Conservation (phyloP, 345 rosid genomes). For the Streptanthus diversifolius region DNA sequence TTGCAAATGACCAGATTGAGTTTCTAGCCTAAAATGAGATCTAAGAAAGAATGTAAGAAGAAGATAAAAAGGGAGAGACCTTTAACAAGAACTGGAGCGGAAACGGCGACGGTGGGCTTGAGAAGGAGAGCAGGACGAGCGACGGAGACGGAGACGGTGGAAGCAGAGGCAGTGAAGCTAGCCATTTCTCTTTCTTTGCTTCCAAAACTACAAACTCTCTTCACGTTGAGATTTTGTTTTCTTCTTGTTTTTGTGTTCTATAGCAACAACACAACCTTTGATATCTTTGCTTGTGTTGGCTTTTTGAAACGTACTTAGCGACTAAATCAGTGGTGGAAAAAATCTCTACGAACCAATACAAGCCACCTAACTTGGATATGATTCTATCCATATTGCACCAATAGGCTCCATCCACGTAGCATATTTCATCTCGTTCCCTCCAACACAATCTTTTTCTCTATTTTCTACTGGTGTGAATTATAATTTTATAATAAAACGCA, state of each 20-base stretch:
- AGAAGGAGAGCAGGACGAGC: constrained; percentile 42
- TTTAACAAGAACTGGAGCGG: constrained; percentile 64
- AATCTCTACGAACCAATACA: constrained; percentile 19
- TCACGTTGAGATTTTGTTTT: neutral
- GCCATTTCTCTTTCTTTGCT: constrained; percentile 26
- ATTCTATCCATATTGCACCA: constrained; percentile 57
- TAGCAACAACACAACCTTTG: neutral
- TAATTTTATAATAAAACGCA: neutral
- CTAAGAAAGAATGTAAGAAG: neutral
- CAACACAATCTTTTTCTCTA: constrained; percentile 34
- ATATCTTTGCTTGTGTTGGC: constrained; percentile 21
- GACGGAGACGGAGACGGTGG: constrained; percentile 53
- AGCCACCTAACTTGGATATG: constrained; percentile 47
- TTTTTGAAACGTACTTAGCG: constrained; percentile 16
- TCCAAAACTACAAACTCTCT: constrained; percentile 37
- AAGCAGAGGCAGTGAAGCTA: constrained; percentile 46
- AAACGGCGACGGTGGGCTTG: constrained; percentile 39
- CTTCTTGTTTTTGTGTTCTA: neutral
- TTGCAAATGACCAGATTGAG: neutral
- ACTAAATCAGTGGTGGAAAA: constrained; percentile 26
- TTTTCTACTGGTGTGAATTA: neutral
- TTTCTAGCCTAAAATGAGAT: constrained; percentile 4
- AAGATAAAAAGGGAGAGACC: neutral
- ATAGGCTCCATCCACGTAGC: constrained; percentile 59
- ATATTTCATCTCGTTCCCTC: constrained; percentile 37